phyloP scores from a whole-genome alignment of 2,329 filamentous ascomycete genomes.

The Aspergillus amoenus region DNA sequence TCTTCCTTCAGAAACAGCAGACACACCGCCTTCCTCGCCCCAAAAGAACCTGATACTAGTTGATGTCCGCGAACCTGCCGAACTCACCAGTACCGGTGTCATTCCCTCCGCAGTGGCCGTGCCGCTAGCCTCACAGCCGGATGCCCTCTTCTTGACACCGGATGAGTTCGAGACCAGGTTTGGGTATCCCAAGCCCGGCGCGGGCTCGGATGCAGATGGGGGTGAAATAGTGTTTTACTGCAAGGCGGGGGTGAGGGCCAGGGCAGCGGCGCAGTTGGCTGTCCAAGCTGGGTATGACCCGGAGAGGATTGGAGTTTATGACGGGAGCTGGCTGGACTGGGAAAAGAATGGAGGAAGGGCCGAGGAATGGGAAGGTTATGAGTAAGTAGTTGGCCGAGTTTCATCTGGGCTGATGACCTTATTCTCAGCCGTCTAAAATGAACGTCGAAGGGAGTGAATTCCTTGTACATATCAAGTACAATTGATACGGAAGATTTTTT shows the following conservation, averaged over 20 bases:
- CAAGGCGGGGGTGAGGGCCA: slow-evolving; percentile 82
- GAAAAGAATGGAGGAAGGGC: slow-evolving; percentile 65
- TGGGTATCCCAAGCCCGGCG: slow-evolving; percentile 69
- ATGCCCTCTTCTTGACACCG: slow-evolving; percentile 71
- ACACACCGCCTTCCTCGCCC: slow-evolving; percentile 22
- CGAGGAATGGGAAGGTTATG: slow-evolving; percentile 45
- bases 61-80: slow-evolving; percentile 50
- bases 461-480: neutral
- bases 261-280: slow-evolving; percentile 74
- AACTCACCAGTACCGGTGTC: slow-evolving; percentile 45
- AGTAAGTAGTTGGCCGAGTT: slow-evolving; percentile 13
- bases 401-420: neutral
- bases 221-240: slow-evolving; percentile 79
- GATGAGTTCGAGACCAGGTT: slow-evolving; percentile 83
- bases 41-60: slow-evolving; percentile 37
- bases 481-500: neutral
- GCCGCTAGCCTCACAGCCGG: slow-evolving; percentile 72
- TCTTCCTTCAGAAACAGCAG: slow-evolving; percentile 26
- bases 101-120: slow-evolving; percentile 85
- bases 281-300: slow-evolving; percentile 71
- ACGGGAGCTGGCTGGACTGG: slow-evolving; percentile 72
- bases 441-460: neutral
- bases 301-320: slow-evolving; percentile 56
- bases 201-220: slow-evolving; percentile 27
- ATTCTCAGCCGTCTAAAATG: neutral